Evolutionary conservation across 2,329 filamentous ascomycete species (phyloP).

Genomic region (Penicillium brasilianum): DNA sequence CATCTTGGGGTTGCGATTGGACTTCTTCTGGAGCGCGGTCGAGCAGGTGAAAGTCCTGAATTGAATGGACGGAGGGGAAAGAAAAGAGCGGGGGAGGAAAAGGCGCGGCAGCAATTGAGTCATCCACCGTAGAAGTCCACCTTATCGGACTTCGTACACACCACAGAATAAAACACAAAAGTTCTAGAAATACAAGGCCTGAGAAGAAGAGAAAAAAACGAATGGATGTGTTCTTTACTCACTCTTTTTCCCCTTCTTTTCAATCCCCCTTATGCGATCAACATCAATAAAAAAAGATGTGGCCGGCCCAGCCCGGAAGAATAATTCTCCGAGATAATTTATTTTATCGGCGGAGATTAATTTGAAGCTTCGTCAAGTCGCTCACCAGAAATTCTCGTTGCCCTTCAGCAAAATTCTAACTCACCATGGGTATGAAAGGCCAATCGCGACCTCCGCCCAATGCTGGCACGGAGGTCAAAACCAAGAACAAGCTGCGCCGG

Average conservation of each 20-base stretch:
- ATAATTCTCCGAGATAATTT: constrained; percentile 37
- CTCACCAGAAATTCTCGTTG: constrained; percentile 2
- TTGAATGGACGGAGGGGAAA: constrained; percentile 41
- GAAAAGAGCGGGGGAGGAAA: constrained; percentile 41
- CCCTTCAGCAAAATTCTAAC: neutral
- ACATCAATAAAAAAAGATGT: constrained; percentile 12
- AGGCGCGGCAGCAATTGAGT: constrained; percentile 44
- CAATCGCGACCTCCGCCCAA: constrained; percentile 51
- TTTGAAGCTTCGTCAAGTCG: constrained; percentile 5
- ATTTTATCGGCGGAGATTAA: constrained; percentile 30
- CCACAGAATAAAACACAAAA: constrained; percentile 22
- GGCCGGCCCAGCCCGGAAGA: constrained; percentile 28
- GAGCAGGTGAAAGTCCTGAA: constrained; percentile 50
- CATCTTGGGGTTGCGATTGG: constrained; percentile 53
- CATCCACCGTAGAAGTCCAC: constrained; percentile 42
- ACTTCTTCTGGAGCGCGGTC: constrained; percentile 40
- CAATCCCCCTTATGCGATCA: constrained; percentile 18
- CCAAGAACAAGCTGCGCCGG: constrained; percentile 78
- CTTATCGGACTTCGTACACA: constrained; percentile 21
- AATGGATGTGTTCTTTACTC: constrained; percentile 16
- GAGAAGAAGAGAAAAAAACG: constrained; percentile 11
- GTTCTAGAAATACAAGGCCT: constrained; percentile 2
- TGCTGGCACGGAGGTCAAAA: constrained; percentile 57
- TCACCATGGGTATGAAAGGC: constrained; percentile 56
- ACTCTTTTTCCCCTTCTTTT: constrained; percentile 16